These are phyloP conservation scores for Penicillium sp. DNA, from an alignment of 2,329 filamentous ascomycete species.

Conservation along the genomic window DNA sequence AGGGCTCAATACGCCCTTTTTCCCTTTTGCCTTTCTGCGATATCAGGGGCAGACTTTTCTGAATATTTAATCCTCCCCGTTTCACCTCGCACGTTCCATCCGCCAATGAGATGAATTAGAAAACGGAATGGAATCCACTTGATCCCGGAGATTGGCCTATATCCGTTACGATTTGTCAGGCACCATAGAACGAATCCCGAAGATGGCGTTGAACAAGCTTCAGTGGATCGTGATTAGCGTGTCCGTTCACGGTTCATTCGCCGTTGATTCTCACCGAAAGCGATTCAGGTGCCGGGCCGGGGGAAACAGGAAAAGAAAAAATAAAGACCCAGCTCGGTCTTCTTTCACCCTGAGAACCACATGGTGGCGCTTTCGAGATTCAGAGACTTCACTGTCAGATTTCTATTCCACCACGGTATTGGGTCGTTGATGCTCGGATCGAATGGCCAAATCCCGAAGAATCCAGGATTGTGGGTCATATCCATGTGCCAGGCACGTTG, in stretches of 20 bases:
- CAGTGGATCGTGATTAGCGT: neutral
- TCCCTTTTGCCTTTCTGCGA: neutral
- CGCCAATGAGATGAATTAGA: neutral
- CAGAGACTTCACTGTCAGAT: neutral
- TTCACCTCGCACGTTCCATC: no score
- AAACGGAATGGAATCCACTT: constrained; percentile 1
- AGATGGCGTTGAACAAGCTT: constrained; percentile 13
- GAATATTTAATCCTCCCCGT: no score
- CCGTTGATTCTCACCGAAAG: constrained; percentile 1
- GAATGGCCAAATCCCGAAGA: constrained; percentile 15
- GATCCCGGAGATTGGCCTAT: neutral
- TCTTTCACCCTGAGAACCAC: constrained; percentile 1
- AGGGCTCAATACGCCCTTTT: neutral
- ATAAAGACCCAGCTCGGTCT: neutral
- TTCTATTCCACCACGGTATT: neutral
- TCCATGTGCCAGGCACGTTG: constrained; percentile 3
- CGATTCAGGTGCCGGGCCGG: neutral
- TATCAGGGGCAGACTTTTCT: neutral
- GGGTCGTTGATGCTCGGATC: constrained; percentile 19
- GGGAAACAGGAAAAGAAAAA: neutral
- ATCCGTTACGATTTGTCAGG: constrained; percentile 1
- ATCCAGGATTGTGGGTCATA: neutral
- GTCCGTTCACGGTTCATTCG: neutral
- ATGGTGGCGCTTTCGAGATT: constrained; percentile 3
- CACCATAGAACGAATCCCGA: neutral